Evolutionary conservation across 164 flowering plant species (phyloP), one percentile per base, ranked within the genome.

Genomic region (Stephania cephalantha): DNA sequence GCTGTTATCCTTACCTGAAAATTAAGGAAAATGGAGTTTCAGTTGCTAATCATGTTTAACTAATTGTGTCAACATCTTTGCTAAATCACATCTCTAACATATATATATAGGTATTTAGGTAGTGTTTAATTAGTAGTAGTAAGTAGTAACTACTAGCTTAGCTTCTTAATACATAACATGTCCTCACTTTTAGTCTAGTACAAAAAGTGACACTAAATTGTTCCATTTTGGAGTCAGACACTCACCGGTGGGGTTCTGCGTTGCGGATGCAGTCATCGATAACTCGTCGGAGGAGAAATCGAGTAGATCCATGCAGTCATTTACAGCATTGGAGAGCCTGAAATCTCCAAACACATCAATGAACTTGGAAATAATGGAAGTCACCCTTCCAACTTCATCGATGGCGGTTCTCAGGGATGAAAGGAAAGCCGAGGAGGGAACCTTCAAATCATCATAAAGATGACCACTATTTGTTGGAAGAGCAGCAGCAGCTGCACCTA

Each of bases 301-400:
- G 31, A 95, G 91, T 78, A 95, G 76, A 58, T 93, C 99, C 48
- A 90, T 86, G 74, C 99, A 95, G 73, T 95, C 99, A 61, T 75
- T 48, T 25, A 93, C 17, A 67, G 99, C 99, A 72, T 77, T 88
- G 3, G 86, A 73, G 1, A 88, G 85, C 6, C 96, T 86, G 67
- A 77, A 79, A 75, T 89, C 89, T 8, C 78, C 81, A 22, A 86
- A 79, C 5, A 46, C 20, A 1, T 75, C 79, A 11, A 81, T 46
- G 45, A 89, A 85, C 64, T 80, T 82, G 31, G 91, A 79, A 69
- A 92, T 69, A 17, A 87, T 46, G 30, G 90, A 79, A 42, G 76
- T 67, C 3, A 85, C 88, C 12, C 82, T 67, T 29, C 71, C 55
- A 4, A 95, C 70, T 0, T 71, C 83, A 1, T 71, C 85, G 9